Conservation (phyloP, 2,329 filamentous ascomycete genomes). For the Periconia sp. region DNA sequence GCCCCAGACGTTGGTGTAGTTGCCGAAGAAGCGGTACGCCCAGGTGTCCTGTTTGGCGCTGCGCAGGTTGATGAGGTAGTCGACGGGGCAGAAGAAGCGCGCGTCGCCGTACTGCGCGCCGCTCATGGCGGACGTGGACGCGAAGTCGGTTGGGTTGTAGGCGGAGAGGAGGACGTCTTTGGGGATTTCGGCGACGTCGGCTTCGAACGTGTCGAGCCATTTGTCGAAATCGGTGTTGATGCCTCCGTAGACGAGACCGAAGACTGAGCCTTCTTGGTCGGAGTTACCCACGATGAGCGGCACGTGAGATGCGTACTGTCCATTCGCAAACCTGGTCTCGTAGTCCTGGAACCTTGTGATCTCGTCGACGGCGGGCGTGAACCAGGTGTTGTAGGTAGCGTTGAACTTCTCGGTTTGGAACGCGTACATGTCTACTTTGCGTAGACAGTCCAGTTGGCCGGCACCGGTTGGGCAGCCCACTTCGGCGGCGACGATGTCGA, state of each 20-base stretch:
- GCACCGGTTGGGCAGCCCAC: slow-evolving; percentile 21
- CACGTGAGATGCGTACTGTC: slow-evolving; percentile 28
- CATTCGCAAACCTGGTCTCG: slow-evolving; percentile 21
- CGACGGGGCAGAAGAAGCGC: slow-evolving; percentile 47
- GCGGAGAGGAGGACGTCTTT: slow-evolving; percentile 34
- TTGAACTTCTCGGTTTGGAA: slow-evolving; percentile 29
- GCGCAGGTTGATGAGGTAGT: slow-evolving; percentile 44
- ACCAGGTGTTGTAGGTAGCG: slow-evolving; percentile 26
- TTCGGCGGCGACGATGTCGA: slow-evolving; percentile 25
- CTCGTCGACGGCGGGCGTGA: slow-evolving; percentile 24
- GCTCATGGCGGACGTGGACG: slow-evolving; percentile 44
- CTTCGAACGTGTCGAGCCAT: slow-evolving; percentile 50
- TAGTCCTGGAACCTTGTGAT: slow-evolving; percentile 25
- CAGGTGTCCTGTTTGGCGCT: slow-evolving; percentile 44
- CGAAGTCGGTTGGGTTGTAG: slow-evolving; percentile 42
- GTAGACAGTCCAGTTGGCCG: slow-evolving; percentile 23
- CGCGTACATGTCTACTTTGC: slow-evolving; percentile 22
- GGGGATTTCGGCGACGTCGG: slow-evolving; percentile 44
- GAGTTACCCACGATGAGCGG: slow-evolving; percentile 31
- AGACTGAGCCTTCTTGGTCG: slow-evolving; percentile 27
- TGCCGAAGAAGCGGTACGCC: slow-evolving; percentile 49
- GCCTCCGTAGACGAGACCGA: slow-evolving; percentile 24
- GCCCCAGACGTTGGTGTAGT: slow-evolving; percentile 44
- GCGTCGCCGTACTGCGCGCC: slow-evolving; percentile 50
- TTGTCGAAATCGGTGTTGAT: slow-evolving; percentile 41